Conservation (phyloP, 2,329 filamentous ascomycete species). For the Aureobasidium sp. region DNA sequence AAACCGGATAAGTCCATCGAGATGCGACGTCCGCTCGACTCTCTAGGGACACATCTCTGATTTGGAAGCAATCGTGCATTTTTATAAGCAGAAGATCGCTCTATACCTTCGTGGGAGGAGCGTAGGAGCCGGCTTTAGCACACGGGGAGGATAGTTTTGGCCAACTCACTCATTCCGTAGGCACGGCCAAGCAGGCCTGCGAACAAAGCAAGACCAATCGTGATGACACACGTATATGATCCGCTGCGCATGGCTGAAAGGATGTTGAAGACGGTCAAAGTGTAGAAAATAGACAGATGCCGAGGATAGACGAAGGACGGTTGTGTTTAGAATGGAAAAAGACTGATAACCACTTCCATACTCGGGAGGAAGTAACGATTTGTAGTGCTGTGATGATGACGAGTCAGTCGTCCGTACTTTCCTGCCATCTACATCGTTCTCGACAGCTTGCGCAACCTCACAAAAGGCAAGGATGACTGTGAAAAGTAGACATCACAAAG, state of each 20-base stretch:
- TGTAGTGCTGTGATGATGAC: background rate
- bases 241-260: too few relatives aligned
- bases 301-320: background rate
- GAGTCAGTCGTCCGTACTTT: background rate
- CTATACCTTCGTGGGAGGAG: too few relatives aligned
- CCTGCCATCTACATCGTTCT: background rate
- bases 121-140: too few relatives aligned
- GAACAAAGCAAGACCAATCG: background rate
- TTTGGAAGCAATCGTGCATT: too few relatives aligned
- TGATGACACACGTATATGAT: background rate
- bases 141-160: too few relatives aligned
- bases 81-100: too few relatives aligned
- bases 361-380: conserved; percentile 6
- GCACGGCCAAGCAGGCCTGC: background rate
- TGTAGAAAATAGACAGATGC: background rate
- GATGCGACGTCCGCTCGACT: too few relatives aligned
- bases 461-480: background rate
- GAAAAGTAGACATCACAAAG: background rate
- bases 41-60: too few relatives aligned
- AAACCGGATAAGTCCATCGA: too few relatives aligned
- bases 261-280: background rate
- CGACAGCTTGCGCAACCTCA: background rate
- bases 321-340: background rate
- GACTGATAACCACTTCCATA: background rate
- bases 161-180: background rate